These are phyloP conservation scores for Boletales sp. DNA, from an alignment of 768 basidiomycete genomes.

Conservation along the genomic window DNA sequence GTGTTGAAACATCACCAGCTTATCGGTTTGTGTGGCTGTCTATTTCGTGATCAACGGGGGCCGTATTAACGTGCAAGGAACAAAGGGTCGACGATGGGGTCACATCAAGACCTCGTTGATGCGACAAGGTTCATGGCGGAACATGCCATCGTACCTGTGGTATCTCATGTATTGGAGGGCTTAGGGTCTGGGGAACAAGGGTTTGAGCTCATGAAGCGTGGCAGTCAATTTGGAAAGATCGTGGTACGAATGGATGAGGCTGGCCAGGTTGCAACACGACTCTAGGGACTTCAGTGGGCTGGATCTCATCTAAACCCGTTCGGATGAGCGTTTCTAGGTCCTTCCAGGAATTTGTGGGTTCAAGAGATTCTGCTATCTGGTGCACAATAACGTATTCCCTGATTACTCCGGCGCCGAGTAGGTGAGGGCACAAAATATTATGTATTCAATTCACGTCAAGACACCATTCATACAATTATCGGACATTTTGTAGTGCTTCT, in stretches of 20 bases:
- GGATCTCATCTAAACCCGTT: not conserved
- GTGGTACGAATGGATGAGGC: slow-evolving; percentile 46
- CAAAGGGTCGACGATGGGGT: slow-evolving; percentile 83
- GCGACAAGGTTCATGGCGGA: slow-evolving; percentile 67
- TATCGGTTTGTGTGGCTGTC: slow-evolving; percentile 47
- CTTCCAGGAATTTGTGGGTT: not conserved
- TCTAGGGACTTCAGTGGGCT: slow-evolving; percentile 11
- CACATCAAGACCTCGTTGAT: slow-evolving; percentile 64
- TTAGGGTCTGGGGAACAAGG: slow-evolving; percentile 63
- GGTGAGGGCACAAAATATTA: not conserved
- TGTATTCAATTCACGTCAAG: slow-evolving; percentile 7
- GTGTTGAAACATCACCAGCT: slow-evolving; percentile 73
- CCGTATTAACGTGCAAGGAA: slow-evolving; percentile 13
- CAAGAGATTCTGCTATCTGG: not conserved
- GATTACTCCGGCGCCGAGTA: not conserved
- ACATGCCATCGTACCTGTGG: slow-evolving; percentile 65
- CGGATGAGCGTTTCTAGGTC: not conserved
- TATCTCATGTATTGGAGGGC: slow-evolving; percentile 68
- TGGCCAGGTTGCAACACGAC: slow-evolving; percentile 22
- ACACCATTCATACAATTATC: slow-evolving; percentile 14
- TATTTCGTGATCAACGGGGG: slow-evolving; percentile 1
- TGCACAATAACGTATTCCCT: not conserved
- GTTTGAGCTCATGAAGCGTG: slow-evolving; percentile 61
- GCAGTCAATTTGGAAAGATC: slow-evolving; percentile 77
- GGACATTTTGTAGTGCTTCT: slow-evolving; percentile 37